Evolutionary conservation across 1,284 basidiomycete species (phyloP).

Genomic region (Cryptococcus sp.): DNA sequence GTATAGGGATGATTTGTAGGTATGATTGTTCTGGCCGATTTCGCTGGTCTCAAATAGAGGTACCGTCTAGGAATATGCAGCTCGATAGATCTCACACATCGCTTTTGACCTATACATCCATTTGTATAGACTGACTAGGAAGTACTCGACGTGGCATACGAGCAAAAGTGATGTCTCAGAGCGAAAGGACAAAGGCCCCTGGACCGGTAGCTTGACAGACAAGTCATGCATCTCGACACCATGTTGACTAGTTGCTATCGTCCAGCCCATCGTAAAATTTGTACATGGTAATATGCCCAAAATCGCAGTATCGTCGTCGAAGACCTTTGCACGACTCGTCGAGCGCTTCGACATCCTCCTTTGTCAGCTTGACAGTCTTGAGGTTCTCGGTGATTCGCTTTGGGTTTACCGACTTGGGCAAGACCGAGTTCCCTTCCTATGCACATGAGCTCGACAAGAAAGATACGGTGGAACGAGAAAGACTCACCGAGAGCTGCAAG

Average conservation of each 20-base stretch:
- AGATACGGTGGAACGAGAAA: constrained; percentile 33
- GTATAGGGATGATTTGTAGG: no score
- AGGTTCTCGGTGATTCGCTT: constrained; percentile 43
- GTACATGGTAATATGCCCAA: constrained; percentile 15
- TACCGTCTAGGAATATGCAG: no score
- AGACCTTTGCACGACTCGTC: constrained; percentile 6
- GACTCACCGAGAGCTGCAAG: constrained; percentile 45
- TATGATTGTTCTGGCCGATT: neutral
- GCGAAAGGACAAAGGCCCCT: no score
- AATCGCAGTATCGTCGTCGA: constrained; percentile 19
- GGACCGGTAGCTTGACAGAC: no score
- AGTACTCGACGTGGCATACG: no score
- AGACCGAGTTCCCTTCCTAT: constrained; percentile 58
- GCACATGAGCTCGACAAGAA: no score
- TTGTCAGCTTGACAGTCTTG: constrained; percentile 1
- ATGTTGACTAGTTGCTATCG: constrained; percentile 1
- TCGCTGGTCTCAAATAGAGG: no score
- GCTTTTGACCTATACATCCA: no score
- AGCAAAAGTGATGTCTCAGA: no score
- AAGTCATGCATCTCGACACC: neutral
- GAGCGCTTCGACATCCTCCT: constrained; percentile 5
- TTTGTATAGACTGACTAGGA: no score
- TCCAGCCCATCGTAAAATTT: constrained; percentile 16
- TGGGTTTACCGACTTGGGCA: constrained; percentile 59
- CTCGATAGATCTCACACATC: no score